Evolutionary conservation across 1,284 basidiomycete species (phyloP).

Genomic region (Apiotrichum akiyoshidainum): DNA sequence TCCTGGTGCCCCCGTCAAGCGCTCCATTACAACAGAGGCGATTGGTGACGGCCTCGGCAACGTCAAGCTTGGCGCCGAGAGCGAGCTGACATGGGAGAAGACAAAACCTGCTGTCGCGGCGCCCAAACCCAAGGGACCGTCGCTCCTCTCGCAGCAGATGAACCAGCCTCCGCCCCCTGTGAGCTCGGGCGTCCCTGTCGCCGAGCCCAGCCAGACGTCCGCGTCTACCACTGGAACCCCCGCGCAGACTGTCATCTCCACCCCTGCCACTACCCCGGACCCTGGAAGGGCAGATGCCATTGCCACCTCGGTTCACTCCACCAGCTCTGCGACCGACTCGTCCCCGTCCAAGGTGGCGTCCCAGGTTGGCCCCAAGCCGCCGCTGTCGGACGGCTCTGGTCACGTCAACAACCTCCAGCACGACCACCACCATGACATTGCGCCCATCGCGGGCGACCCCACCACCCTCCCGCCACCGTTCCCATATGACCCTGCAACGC

Average conservation of each 20-base stretch:
- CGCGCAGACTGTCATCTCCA: constrained; percentile 40
- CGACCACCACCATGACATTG: constrained; percentile 35
- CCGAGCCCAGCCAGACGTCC: constrained; percentile 13
- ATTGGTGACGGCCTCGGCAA: constrained; percentile 60
- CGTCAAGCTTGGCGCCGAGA: constrained; percentile 60
- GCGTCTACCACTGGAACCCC: constrained; percentile 40
- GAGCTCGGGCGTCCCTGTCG: constrained; percentile 11
- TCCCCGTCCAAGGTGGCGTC: constrained; percentile 5
- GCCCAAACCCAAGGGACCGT: constrained; percentile 60
- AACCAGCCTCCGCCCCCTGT: constrained; percentile 51
- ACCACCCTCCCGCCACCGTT: constrained; percentile 56
- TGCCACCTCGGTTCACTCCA: constrained; percentile 41
- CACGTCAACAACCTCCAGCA: constrained; percentile 43
- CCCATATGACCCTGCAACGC: constrained; percentile 57
- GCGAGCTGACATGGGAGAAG: constrained; percentile 59
- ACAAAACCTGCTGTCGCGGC: constrained; percentile 46
- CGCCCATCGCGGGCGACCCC: constrained; percentile 57
- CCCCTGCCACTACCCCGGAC: constrained; percentile 48
- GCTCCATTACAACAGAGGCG: constrained; percentile 54
- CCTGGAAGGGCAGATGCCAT: constrained; percentile 40
- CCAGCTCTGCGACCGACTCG: constrained; percentile 30
- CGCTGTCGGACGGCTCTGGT: not conserved
- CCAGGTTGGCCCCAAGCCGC: not conserved
- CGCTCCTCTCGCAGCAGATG: constrained; percentile 73
- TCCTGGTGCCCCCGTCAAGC: constrained; percentile 33